Base-by-base conservation (phyloP, 2,329 filamentous ascomycete genomes). In the Trichocomaceae sp. region DNA sequence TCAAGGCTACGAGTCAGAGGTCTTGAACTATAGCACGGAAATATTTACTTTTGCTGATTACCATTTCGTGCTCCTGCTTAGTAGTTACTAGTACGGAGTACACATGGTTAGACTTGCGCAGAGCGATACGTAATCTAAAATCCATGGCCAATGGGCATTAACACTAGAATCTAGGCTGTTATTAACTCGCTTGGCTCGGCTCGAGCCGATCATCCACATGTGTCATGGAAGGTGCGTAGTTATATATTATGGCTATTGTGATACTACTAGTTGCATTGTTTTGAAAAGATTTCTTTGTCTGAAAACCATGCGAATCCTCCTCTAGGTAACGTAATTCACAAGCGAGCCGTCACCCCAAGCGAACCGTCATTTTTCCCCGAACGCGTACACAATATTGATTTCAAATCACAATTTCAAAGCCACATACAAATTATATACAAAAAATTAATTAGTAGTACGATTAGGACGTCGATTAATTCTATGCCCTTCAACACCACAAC, bases 151-250 rank as follows among this genome's bases (percentile, higher is more conserved):
- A 12, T 37, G 15, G 7, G 29, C 6, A 10, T 10, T 33, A 33
- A 37, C 39, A 17, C 39, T 8, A 42, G 35, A 22, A 42, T 17
- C 39, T 42, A 42, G 17, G 19, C 26, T 29, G 26, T 12, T 22
- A 19, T 42, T 42, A 19, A 7, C 44, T 42, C 23, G 42, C 23
- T 13, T 35, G 45, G 17, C n/a, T 52, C 50, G 50, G 50, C 23
- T 46, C 50, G 50, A n/a, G 41, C 50, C 41, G 50, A 52, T 52
- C 41, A 22, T 52, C 19, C 12, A 42, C 3, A 22, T 17, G 39
- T n/a, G n/a, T n/a, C n/a, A n/a, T n/a, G n/a, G n/a, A n/a, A n/a
- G n/a, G n/a, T n/a, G n/a, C n/a, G n/a, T n/a, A n/a, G 39, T 9
- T 12, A 10, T 22, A 42, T 22, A 19, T 2, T 22, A 20, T 6